phyloP scores from a whole-genome alignment of 371 early-diverging fungal species.

The Rhizomucor pusillus region DNA sequence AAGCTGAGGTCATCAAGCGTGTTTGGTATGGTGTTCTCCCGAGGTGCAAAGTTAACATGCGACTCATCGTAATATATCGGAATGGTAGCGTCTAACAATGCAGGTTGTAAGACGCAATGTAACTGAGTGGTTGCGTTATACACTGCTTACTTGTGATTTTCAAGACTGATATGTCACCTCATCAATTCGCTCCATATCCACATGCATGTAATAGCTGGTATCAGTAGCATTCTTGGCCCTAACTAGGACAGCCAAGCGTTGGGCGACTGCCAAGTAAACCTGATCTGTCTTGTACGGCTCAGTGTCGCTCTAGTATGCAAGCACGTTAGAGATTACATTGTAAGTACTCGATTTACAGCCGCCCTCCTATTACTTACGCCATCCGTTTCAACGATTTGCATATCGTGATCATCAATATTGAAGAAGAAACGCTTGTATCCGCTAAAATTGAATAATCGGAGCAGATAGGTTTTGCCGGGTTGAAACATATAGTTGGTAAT shows the following conservation, averaged over 20 bases:
- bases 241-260: conserved; percentile 66
- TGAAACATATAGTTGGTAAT: conserved; percentile 15
- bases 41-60: conserved; percentile 31
- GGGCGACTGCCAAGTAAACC: conserved; percentile 60
- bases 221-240: conserved; percentile 56
- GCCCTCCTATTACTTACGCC: conserved; percentile 35
- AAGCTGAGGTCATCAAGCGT: conserved; percentile 51
- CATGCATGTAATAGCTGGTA: conserved; percentile 65
- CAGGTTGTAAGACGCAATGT: too few species aligned
- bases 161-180: too few species aligned
- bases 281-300: conserved; percentile 48
- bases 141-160: too few species aligned
- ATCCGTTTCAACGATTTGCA: conserved; percentile 79
- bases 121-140: too few species aligned
- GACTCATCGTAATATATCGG: conserved; percentile 47
- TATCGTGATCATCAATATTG: conserved; percentile 69
- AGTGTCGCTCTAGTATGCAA: conserved; percentile 27
- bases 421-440: conserved; percentile 65
- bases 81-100: conserved; percentile 44
- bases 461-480: conserved; percentile 28
- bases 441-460: conserved; percentile 59
- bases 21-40: conserved; percentile 22
- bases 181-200: conserved; percentile 71
- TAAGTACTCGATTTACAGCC: background rate
- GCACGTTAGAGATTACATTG: too few species aligned